Evolutionary conservation across 2,329 filamentous ascomycete genomes (phyloP).

Genomic region (Cytospora mali): DNA sequence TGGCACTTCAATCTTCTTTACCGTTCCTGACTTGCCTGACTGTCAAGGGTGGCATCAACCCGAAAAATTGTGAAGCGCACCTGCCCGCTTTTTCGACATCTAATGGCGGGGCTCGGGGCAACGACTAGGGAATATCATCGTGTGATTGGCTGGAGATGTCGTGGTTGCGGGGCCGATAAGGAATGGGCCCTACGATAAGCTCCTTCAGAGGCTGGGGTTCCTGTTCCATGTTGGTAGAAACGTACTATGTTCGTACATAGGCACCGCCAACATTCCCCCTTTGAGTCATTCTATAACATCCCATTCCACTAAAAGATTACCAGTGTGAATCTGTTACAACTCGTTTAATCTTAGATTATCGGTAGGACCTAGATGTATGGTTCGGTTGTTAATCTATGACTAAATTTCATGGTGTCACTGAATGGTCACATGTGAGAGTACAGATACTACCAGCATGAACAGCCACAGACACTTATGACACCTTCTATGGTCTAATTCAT

Average conservation of each 20-base stretch:
- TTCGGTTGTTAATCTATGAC: neutral
- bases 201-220: neutral
- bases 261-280: neutral
- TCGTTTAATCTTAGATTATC: neutral
- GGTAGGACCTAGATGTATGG: neutral
- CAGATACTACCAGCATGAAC: neutral
- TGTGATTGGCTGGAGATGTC: neutral
- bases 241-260: neutral
- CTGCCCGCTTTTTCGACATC: constrained; percentile 22
- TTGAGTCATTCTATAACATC: neutral
- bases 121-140: constrained; percentile 9
- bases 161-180: constrained; percentile 22
- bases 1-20: constrained; percentile 6
- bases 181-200: neutral
- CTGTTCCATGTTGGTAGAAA: neutral
- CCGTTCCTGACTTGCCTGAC: too few species aligned
- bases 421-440: neutral
- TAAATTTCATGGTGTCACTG: neutral
- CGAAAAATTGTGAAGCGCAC: constrained; percentile 21
- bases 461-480: neutral
- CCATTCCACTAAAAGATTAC: neutral
- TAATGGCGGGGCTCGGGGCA: constrained; percentile 22
- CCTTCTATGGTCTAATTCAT: neutral
- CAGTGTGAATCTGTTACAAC: neutral
- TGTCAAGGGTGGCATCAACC: constrained; percentile 8